Percentiles rank a stretch among this genome's conserved stretches.
Conservation (phyloP, 805 yeast species). For the Candida xiaguanensis region DNA sequence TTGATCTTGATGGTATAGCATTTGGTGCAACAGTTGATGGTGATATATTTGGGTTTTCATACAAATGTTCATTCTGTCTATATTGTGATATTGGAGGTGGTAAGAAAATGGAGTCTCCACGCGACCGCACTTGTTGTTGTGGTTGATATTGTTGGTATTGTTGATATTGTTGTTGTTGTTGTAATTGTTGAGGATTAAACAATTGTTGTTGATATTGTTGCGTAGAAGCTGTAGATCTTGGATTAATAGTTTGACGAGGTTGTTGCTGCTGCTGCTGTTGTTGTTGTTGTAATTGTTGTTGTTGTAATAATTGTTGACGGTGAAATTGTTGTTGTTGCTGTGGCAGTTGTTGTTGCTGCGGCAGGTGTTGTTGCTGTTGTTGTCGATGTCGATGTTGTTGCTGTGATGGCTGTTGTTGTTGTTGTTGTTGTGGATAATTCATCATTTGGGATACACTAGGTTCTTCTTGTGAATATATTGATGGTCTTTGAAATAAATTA, state of each 20-base stretch:
- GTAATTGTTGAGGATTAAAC: conserved; percentile 1
- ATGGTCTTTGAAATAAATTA: not conserved
- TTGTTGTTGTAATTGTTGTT: conserved; percentile 1
- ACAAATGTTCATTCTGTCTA: conserved; percentile 10
- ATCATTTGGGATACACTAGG: not conserved
- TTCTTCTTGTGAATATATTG: not conserved
- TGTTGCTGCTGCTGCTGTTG: conserved; percentile 6
- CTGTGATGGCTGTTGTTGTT: not conserved
- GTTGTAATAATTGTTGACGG: not conserved
- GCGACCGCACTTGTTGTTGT: conserved; percentile 18
- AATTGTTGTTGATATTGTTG: conserved; percentile 4
- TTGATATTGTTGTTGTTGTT: conserved; percentile 5
- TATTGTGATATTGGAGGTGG: conserved; percentile 32
- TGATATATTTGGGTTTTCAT: conserved; percentile 5
- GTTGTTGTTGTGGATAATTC: conserved; percentile 7
- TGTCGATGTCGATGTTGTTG: conserved; percentile 4
- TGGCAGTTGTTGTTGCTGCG: not conserved
- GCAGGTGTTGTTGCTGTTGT: conserved; percentile 1
- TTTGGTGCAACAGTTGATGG: conserved; percentile 10
- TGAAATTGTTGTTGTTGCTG: conserved; percentile 3
- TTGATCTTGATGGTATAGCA: conserved; percentile 28
- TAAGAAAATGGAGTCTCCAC: conserved; percentile 36
- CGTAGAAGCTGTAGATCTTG: conserved; percentile 3
- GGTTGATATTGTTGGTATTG: conserved; percentile 8
- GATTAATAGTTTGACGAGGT: conserved; percentile 4